Conservation (phyloP, 495 filamentous ascomycete genomes). For the Apodospora peruviana region DNA sequence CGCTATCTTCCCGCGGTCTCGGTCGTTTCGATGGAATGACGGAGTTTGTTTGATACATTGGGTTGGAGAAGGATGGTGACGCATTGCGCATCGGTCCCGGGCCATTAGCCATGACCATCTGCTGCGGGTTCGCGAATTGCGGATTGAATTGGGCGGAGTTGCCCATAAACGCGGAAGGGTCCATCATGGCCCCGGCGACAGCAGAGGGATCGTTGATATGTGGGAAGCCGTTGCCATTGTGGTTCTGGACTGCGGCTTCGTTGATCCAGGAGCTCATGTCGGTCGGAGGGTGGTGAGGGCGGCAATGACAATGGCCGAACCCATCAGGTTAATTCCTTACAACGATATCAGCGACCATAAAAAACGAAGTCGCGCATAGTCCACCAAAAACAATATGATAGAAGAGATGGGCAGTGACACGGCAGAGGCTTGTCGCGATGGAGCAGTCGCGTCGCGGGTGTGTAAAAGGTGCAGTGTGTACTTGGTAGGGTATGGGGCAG, state of each 20-base stretch:
- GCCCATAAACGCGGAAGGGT: slow-evolving; percentile 48
- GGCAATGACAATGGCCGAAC: slow-evolving; percentile 29
- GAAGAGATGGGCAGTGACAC: slow-evolving; percentile 35
- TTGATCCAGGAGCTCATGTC: slow-evolving; percentile 80
- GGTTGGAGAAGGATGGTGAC: slow-evolving; percentile 63
- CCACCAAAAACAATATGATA: slow-evolving; percentile 27
- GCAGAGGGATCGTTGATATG: slow-evolving; percentile 50
- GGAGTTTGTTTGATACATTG: slow-evolving; percentile 72
- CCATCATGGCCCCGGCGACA: slow-evolving; percentile 48
- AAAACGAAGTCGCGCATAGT: slow-evolving; percentile 21
- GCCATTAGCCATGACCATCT: slow-evolving; percentile 77
- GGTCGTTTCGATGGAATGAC: slow-evolving; percentile 85
- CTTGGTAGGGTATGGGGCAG: slow-evolving; percentile 29
- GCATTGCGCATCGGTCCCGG: slow-evolving; percentile 74
- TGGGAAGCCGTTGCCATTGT: slow-evolving; percentile 74
- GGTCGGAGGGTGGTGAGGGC: slow-evolving; percentile 32
- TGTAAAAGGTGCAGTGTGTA: slow-evolving; percentile 23
- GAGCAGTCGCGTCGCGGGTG: slow-evolving; percentile 49
- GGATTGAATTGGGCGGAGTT: slow-evolving; percentile 49
- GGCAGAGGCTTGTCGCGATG: slow-evolving; percentile 44
- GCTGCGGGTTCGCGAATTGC: slow-evolving; percentile 54
- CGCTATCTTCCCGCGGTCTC: slow-evolving; percentile 74
- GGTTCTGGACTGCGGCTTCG: slow-evolving; percentile 67
- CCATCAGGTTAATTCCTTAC: slow-evolving; percentile 42
- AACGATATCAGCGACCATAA: slow-evolving; percentile 43